These are phyloP conservation scores for Acacia confusa DNA, from an alignment of 306 rosid species.

Conservation along the genomic window DNA sequence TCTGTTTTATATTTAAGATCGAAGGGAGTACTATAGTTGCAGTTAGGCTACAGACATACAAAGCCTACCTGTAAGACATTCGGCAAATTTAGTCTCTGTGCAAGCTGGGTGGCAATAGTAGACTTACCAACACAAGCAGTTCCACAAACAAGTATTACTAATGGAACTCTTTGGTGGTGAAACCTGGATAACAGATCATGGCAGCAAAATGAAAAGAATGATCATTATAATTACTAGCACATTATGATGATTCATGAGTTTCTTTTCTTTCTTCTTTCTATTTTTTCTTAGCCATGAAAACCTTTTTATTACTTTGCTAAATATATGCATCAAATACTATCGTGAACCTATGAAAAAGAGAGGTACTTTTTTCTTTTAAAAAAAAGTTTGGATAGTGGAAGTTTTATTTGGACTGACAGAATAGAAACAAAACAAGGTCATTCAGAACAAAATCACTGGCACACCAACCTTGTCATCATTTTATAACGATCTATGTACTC, in stretches of 20 bases:
- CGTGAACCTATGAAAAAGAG: neutral
- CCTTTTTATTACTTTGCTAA: neutral
- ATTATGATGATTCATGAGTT: neutral
- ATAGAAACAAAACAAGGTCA: neutral
- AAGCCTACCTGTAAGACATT: constrained; percentile 83
- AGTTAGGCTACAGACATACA: constrained; percentile 12
- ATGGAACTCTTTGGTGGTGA: constrained; percentile 96
- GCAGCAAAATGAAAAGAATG: constrained; percentile 18
- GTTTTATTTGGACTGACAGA: neutral
- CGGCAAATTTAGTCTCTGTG: constrained; percentile 93
- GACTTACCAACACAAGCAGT: constrained; percentile 98
- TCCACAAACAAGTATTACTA: constrained; percentile 96
- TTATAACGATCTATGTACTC: constrained; percentile 85
- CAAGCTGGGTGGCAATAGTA: constrained; percentile 95
- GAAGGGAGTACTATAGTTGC: constrained; percentile 4
- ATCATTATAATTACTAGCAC: constrained; percentile 25
- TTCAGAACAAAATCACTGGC: neutral
- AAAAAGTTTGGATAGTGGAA: neutral
- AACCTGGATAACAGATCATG: constrained; percentile 55
- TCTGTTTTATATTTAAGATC: no score
- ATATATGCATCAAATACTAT: neutral
- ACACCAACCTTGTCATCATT: constrained; percentile 87
- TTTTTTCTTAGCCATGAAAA: neutral
- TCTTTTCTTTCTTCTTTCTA: neutral
- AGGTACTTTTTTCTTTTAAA: neutral